These are phyloP conservation scores for Heritiera littoralis DNA, from an alignment of 345 rosid genomes.

Conservation along the genomic window DNA sequence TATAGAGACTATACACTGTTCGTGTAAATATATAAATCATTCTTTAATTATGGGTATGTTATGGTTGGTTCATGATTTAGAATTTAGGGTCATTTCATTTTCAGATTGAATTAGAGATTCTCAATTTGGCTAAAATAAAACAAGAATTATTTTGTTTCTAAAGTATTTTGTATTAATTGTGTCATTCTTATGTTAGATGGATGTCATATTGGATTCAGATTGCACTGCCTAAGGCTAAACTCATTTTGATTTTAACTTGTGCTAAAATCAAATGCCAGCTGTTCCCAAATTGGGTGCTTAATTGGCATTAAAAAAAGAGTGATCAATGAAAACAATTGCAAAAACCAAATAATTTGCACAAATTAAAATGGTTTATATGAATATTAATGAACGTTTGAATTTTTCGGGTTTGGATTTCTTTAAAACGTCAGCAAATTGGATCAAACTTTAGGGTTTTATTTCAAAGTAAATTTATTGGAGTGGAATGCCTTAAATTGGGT, in stretches of 20 bases:
- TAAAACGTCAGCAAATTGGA: background rate
- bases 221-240: background rate
- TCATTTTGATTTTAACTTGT: background rate
- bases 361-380: background rate
- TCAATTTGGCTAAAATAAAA: background rate
- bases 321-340: no score
- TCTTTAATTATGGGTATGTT: no score
- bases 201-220: background rate
- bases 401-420: background rate
- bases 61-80: background rate
- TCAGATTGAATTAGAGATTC: background rate
- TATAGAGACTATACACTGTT: no score
- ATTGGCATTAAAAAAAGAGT: no score
- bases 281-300: no score
- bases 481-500: background rate
- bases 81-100: background rate
- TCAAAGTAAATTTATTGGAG: no score
- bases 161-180: no score
- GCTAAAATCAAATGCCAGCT: no score
- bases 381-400: no score
- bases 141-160: background rate
- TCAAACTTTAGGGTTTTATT: no score
- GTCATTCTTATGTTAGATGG: background rate
- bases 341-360: background rate
- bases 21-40: no score